These are phyloP conservation scores for Boletus reticulatus DNA, from an alignment of 768 basidiomycete species.

Conservation along the genomic window DNA sequence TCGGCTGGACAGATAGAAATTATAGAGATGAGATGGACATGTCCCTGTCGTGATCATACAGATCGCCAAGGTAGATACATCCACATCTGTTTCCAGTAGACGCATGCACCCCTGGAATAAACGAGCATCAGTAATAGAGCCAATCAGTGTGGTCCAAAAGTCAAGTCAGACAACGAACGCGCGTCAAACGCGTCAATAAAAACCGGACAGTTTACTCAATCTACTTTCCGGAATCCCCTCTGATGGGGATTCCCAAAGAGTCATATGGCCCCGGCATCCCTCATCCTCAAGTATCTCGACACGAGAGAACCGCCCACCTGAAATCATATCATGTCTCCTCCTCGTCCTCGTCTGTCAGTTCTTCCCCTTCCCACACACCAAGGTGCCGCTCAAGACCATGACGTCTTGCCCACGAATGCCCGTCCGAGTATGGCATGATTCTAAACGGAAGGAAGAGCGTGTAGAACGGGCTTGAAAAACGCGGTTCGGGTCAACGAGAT, in stretches of 20 bases:
- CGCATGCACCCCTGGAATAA: too few relatives aligned
- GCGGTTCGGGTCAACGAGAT: background rate
- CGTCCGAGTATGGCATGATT: slow-evolving; percentile 81
- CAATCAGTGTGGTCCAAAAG: background rate
- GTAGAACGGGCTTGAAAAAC: slow-evolving; percentile 54
- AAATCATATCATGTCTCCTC: slow-evolving; percentile 17
- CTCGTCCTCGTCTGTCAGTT: slow-evolving; percentile 82
- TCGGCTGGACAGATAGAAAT: too few relatives aligned
- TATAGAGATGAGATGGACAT: too few relatives aligned
- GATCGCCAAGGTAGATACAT: background rate
- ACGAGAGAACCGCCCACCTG: background rate
- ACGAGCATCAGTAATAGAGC: slow-evolving; percentile 2
- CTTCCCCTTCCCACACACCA: slow-evolving; percentile 73
- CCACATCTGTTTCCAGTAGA: too few relatives aligned
- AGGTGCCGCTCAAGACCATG: slow-evolving; percentile 60
- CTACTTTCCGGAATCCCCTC: slow-evolving; percentile 21
- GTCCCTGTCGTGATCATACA: background rate
- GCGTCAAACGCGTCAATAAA: slow-evolving; percentile 8
- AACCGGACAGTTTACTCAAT: slow-evolving; percentile 22
- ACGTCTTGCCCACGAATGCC: slow-evolving; percentile 73
- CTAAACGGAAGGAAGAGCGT: slow-evolving; percentile 84
- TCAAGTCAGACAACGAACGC: slow-evolving; percentile 21
- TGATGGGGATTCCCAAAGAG: slow-evolving; percentile 43
- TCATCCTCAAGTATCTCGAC: slow-evolving; percentile 41
- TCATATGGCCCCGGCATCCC: slow-evolving; percentile 82